Evolutionary conservation across 1,284 basidiomycete species (phyloP), one percentile per base, ranked within the genome.

Genomic region (Cutaneotrichosporon sp.): DNA sequence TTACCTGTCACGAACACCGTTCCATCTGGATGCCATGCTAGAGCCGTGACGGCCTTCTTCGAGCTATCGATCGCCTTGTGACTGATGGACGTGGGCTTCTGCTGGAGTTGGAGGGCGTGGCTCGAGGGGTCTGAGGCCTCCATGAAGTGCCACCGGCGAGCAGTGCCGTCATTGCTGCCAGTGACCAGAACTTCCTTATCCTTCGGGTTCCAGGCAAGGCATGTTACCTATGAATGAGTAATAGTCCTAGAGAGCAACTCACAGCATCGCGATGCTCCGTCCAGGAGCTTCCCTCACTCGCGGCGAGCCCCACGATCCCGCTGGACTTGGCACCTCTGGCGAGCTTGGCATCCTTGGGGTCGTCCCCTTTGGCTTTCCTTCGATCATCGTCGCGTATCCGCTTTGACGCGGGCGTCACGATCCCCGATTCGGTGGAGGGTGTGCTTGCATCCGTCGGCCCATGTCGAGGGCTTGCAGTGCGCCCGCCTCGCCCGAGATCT

Each of bases 21-120:
- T 10, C 77, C 77, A 50, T 76, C 74, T 5, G 77, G 75, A 62
- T 77, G 75, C 74, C 74, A 79, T 0, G 66, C 63, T 6, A 77
- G 36, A 0, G 69, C 66, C 0, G 72, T 74, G 0, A 79, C 68
- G 1, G 60, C 69, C 62, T 75, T 79, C 51, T 69, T 72, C 22
- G 62, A 67, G 8, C 65, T 67, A 50, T 79, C 77, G 47, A 79
- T 75, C 1, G 68, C 66, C 46, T 73, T 73, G 56, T 77, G 75
- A 9, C 64, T 62, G 25, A 75, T 72, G 1, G 67, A 50, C 1
- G 62, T 64, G 0, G 70, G 68, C 43, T 68, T 68, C 46, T 66
- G 67, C 2, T 33, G 43, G 3, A 69, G 53, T 7, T 56, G 67
- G 7, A 70, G 43, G 0, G 58, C 61, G 25, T 60, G 57, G 14